phyloP scores from a whole-genome alignment of 2,329 filamentous ascomycete species.

The Aspergillus pseudonomiae region DNA sequence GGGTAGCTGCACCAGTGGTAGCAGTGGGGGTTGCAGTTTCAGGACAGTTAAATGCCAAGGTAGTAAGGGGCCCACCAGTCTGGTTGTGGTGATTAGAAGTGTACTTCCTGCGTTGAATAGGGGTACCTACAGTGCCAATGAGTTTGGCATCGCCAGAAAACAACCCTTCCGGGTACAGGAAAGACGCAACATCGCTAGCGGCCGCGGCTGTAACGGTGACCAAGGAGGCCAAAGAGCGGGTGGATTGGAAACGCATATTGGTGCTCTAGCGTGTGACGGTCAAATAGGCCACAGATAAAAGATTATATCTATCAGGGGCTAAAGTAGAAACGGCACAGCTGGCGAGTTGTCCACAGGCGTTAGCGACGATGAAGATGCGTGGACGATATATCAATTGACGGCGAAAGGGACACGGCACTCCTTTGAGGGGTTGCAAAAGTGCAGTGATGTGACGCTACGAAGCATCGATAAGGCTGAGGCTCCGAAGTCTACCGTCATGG shows the following conservation, averaged over 20 bases:
- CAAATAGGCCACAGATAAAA: background rate
- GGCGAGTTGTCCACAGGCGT: too few relatives aligned
- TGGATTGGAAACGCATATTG: background rate
- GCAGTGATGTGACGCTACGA: background rate
- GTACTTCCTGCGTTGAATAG: background rate
- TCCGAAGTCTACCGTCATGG: too few relatives aligned
- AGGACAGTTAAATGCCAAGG: background rate
- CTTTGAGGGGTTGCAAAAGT: too few relatives aligned
- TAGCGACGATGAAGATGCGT: background rate
- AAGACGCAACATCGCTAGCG: background rate
- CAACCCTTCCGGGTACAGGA: background rate
- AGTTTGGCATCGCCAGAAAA: background rate
- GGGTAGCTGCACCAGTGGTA: background rate
- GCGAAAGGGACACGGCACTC: background rate
- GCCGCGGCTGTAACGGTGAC: background rate
- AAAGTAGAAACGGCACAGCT: background rate
- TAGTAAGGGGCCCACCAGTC: background rate
- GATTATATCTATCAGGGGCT: background rate
- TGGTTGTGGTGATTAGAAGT: background rate
- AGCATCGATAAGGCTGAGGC: background rate
- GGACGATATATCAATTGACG: background rate
- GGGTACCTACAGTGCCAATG: background rate
- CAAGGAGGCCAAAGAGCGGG: background rate
- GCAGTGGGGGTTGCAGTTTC: background rate
- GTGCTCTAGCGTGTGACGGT: background rate